Evolutionary conservation across 2,329 filamentous ascomycete species (phyloP).

Genomic region (Lachnellula suecica): DNA sequence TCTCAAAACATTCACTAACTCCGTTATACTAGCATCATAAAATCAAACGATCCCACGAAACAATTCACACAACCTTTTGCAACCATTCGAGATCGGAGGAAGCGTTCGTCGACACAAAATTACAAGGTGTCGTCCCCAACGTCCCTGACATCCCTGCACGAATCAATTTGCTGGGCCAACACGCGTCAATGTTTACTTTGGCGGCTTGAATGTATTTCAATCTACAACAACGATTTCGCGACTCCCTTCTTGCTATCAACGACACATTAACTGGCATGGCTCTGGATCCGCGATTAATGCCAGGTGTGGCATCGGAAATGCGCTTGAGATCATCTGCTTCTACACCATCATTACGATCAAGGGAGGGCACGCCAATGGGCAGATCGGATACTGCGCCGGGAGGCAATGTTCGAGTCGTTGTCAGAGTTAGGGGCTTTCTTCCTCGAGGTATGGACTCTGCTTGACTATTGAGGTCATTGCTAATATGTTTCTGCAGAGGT

Average conservation of each 20-base stretch:
- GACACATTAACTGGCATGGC: slow-evolving; percentile 40
- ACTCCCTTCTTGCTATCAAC: slow-evolving; percentile 26
- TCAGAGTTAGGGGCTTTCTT: slow-evolving; percentile 77
- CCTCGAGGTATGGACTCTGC: slow-evolving; percentile 61
- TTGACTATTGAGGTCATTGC: slow-evolving; percentile 9
- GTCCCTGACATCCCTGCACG: slow-evolving; percentile 1
- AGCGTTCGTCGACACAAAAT: background rate
- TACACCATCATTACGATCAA: slow-evolving; percentile 73
- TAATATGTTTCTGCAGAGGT: slow-evolving; percentile 58
- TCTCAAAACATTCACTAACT: background rate
- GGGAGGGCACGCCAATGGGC: slow-evolving; percentile 60
- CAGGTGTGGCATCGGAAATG: slow-evolving; percentile 37
- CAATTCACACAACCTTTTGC: too few species aligned
- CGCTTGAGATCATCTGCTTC: slow-evolving; percentile 67
- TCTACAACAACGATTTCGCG: slow-evolving; percentile 25
- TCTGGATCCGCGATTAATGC: slow-evolving; percentile 45
- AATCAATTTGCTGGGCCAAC: background rate
- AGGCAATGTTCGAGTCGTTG: slow-evolving; percentile 80
- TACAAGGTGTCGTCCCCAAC: background rate
- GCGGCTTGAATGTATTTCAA: slow-evolving; percentile 15
- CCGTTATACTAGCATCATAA: too few species aligned
- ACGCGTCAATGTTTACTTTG: slow-evolving; percentile 7
- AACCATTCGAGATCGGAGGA: background rate
- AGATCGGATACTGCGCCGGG: slow-evolving; percentile 57
- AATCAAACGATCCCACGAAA: too few species aligned